These are phyloP conservation scores for Verticillium alfalfae DNA, from an alignment of 2,329 filamentous ascomycete genomes.

Conservation along the genomic window DNA sequence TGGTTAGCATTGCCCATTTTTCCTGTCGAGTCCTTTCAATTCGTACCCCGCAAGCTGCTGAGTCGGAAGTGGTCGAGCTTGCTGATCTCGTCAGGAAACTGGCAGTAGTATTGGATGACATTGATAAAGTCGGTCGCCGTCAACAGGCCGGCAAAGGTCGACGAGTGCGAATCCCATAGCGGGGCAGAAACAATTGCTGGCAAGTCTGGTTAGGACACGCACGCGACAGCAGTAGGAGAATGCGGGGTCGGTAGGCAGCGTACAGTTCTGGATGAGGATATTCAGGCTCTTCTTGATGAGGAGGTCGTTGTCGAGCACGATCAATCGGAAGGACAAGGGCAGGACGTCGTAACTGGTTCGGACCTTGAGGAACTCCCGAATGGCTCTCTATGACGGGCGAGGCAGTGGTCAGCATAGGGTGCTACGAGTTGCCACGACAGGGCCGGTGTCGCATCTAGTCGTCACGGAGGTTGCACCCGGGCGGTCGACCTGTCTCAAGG, in stretches of 20 bases:
- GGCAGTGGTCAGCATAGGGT: slow-evolving; percentile 3
- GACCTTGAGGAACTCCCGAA: slow-evolving; percentile 92
- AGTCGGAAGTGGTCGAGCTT: slow-evolving; percentile 92
- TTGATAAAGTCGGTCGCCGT: slow-evolving; percentile 98
- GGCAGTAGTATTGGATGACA: slow-evolving; percentile 98
- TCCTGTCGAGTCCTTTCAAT: neutral
- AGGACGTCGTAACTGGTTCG: slow-evolving; percentile 97
- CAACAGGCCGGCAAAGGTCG: slow-evolving; percentile 87
- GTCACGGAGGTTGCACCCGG: neutral
- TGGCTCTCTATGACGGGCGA: slow-evolving; percentile 59
- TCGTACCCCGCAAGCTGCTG: slow-evolving; percentile 79
- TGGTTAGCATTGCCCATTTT: neutral
- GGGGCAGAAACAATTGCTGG: slow-evolving; percentile 94
- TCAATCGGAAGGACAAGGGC: slow-evolving; percentile 90
- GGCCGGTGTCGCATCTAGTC: neutral
- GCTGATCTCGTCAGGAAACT: slow-evolving; percentile 84
- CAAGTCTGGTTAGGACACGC: slow-evolving; percentile 5
- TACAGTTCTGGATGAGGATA: slow-evolving; percentile 94
- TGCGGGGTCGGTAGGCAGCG: slow-evolving; percentile 8
- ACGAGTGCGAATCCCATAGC: slow-evolving; percentile 90
- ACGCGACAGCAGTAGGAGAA: neutral
- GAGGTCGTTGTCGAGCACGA: slow-evolving; percentile 90
- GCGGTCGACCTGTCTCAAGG: neutral
- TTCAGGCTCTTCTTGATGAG: slow-evolving; percentile 96
- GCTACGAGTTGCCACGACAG: neutral